Percentiles rank a stretch among this genome's conserved stretches.
These are phyloP conservation scores for Mycena vitilis DNA, from an alignment of 768 basidiomycete genomes.

Conservation along the genomic window DNA sequence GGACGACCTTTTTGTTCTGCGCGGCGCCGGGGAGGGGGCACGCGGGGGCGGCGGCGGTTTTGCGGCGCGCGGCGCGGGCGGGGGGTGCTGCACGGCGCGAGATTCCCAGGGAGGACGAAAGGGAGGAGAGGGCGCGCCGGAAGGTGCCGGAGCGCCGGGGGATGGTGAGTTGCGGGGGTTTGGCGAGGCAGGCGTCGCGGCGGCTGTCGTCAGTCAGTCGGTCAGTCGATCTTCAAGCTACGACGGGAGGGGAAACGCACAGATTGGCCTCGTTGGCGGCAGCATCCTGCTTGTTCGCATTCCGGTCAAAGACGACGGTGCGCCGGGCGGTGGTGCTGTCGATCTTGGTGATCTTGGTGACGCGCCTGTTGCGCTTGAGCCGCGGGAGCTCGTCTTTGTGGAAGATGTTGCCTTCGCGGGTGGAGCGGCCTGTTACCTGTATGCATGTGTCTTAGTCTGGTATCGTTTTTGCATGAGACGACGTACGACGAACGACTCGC, in stretches of 20 bases:
- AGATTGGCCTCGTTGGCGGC: slow-evolving; percentile 17
- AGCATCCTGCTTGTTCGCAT: slow-evolving; percentile 5
- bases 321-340: slow-evolving; percentile 15
- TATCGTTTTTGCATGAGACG: background rate
- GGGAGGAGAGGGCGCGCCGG: slow-evolving; percentile 11
- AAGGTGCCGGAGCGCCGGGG: slow-evolving; percentile 13
- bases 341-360: slow-evolving; percentile 24
- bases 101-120: background rate
- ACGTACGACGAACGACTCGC: slow-evolving; percentile 17
- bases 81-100: slow-evolving; percentile 11
- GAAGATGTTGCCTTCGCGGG: slow-evolving; percentile 19
- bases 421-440: slow-evolving; percentile 9
- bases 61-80: slow-evolving; percentile 15
- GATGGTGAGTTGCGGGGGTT: slow-evolving; percentile 10
- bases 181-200: slow-evolving; percentile 16
- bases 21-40: slow-evolving; percentile 14
- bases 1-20: slow-evolving; percentile 16
- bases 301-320: slow-evolving; percentile 16
- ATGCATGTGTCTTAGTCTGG: slow-evolving; percentile 1
- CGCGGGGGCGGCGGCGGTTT: slow-evolving; percentile 10
- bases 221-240: slow-evolving; percentile 3
- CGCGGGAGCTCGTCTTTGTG: slow-evolving; percentile 20
- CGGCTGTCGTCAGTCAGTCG: slow-evolving; percentile 10
- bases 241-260: slow-evolving; percentile 9
- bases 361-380: slow-evolving; percentile 5